Evolutionary conservation across 768 basidiomycete genomes (phyloP), one percentile per base, ranked within the genome.

Genomic region (Boletus rubescentipes): DNA sequence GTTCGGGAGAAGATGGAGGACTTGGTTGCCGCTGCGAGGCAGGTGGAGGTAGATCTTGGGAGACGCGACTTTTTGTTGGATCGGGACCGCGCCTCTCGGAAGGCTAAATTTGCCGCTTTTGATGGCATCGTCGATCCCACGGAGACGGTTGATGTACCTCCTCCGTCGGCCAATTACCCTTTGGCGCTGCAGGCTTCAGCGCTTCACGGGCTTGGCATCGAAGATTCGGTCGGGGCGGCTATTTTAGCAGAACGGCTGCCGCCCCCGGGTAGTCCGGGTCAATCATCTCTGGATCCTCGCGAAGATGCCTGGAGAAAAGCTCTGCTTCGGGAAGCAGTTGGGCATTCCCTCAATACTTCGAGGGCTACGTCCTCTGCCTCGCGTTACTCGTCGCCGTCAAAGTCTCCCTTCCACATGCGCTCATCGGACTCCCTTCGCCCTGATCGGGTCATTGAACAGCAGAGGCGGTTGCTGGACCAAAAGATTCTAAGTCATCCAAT

Each of bases 1-100:
- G 86, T 93, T 41, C 81, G 91, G 40, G 91, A 93, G 68, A 86
- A 84, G 66, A 83, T 93, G 82, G 75, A 79, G 30, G 86, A 93
- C 57, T 70, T 93, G 44, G 76, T 71, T 38, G 71, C 76, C 40
- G 91, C 90, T 29, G 88, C 87, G 14, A 86, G 83, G 65, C 86
- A 89, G 65, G 86, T 85, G 9, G 87, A 91, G 61, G 79, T 83
- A 55, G 87, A 90, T 51, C 73, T 91, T 65, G 85, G 85, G 61
- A 65, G 74, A 31, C 81, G 82, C 21, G 79, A 75, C 18, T 74
- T 74, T 32, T 70, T 74, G 49, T 69, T 75, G 47, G 82, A 82
- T 54, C 73, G 78, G 53, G 77, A 72, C 55, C 71, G 68, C 41
- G 47, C 65, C 30, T 70, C 75, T n/a, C 75, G 77, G 54, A 71